Base-by-base conservation (phyloP, 352 stramenopile species). In the Pythium brachiatum region DNA sequence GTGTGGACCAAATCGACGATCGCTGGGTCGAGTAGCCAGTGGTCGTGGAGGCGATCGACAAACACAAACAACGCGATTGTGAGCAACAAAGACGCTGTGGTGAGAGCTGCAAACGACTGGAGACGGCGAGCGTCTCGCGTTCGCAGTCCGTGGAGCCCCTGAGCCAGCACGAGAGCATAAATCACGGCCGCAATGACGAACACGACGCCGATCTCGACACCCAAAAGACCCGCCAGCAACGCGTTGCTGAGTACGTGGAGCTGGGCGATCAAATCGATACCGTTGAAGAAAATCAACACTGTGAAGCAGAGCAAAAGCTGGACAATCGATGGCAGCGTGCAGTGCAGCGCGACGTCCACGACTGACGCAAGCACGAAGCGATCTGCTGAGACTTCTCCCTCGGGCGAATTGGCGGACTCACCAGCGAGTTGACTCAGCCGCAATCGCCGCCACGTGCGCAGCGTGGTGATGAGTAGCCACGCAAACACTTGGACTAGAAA, bases 401-500 rank as follows among this genome's bases (percentile, higher is more conserved):
- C 25, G 2, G 13, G 32, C 8, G 43, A 53, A 16, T 51, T 59
- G 2, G 46, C 26, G 13, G 27, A 23, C 21, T 57, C 60, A 7
- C 54, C 61, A 16, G 62, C 27, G n/a, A 74, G 53, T 13, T 74
- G 43, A 2, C 18, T 2, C 46, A 74, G 7, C 2, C 67, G 62
- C 13, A 74, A 56, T 0, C 31, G 44, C n/a, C 70, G 64, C 68
- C 68, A 79, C 18, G 36, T 23, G 5, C 68, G 57, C 9, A 79
- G 52, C 9, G 70, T 64, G 13, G 62, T 53, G 7, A 66, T 64
- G 16, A 73, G n/a, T 11, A 62, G n/a, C 36, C 66, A 36, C 27
- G 27, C 61, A 1, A 41, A 64, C 9, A 69, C 18, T 62, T 79
- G 57, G 15, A 66, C 50, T 6, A 74, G 16, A 18, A 79, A 60